phyloP scores from a whole-genome alignment of 768 basidiomycete genomes.

The Amanita muscaria region DNA sequence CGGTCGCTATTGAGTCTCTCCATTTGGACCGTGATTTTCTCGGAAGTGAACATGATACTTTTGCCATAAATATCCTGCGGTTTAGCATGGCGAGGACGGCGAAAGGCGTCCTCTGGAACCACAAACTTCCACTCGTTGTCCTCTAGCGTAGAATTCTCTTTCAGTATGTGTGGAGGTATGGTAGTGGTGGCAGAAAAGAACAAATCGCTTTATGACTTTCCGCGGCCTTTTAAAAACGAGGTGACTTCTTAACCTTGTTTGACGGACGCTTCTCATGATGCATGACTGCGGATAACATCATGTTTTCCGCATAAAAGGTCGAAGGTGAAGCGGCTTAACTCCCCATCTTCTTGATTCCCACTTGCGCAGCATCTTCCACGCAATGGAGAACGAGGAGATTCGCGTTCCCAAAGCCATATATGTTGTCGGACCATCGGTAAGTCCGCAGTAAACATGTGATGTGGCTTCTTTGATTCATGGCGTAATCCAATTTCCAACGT shows the following conservation, averaged over 20 bases:
- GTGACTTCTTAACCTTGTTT: neutral
- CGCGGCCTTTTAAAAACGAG: neutral
- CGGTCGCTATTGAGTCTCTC: slow-evolving; percentile 47
- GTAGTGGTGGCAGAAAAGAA: neutral
- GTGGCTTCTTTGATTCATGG: too few species aligned
- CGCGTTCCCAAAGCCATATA: slow-evolving; percentile 23
- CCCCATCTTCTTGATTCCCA: slow-evolving; percentile 1
- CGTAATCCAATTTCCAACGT: too few species aligned
- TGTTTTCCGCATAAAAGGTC: neutral
- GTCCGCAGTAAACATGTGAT: slow-evolving; percentile 9
- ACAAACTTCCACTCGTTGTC: slow-evolving; percentile 47
- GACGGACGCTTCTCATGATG: neutral
- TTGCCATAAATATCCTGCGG: slow-evolving; percentile 30
- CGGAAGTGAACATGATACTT: slow-evolving; percentile 39
- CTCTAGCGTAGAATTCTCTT: slow-evolving; percentile 33
- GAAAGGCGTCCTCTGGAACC: slow-evolving; percentile 23
- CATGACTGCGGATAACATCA: neutral
- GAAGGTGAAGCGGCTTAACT: too few species aligned
- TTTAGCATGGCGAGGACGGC: slow-evolving; percentile 19
- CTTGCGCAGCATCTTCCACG: neutral
- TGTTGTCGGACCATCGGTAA: slow-evolving; percentile 46
- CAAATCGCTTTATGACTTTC: too few species aligned
- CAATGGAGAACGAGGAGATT: slow-evolving; percentile 1
- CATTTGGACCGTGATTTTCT: slow-evolving; percentile 43
- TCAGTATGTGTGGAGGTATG: slow-evolving; percentile 32